phyloP scores from a whole-genome alignment of 2,329 filamentous ascomycete species.

The Aspergillus sergii region DNA sequence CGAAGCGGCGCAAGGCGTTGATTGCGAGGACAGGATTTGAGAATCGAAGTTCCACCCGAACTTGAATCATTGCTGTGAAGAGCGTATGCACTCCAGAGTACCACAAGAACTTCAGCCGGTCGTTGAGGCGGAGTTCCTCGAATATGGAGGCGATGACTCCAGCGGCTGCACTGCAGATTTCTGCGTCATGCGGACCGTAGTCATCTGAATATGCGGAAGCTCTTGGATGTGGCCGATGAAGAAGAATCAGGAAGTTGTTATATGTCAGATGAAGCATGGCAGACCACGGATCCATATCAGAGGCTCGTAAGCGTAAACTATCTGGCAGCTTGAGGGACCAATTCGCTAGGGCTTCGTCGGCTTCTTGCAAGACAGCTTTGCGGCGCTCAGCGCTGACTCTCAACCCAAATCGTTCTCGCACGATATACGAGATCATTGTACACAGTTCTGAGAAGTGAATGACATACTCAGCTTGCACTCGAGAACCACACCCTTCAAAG shows the following conservation, averaged over 20 bases:
- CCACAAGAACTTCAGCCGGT: constrained; percentile 47
- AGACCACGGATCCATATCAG: constrained; percentile 48
- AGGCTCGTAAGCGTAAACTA: constrained; percentile 42
- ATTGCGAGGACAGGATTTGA: constrained; percentile 50
- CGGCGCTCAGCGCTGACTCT: constrained; percentile 43
- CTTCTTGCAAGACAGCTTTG: constrained; percentile 45
- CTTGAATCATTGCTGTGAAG: constrained; percentile 52
- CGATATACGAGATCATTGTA: constrained; percentile 52
- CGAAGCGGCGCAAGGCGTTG: constrained; percentile 48
- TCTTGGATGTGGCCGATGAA: constrained; percentile 48
- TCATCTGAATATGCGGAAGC: constrained; percentile 47
- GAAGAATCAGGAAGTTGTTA: constrained; percentile 49
- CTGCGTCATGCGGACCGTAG: constrained; percentile 49
- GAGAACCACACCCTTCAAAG: constrained; percentile 51
- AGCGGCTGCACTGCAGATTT: constrained; percentile 49
- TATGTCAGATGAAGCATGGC: constrained; percentile 49
- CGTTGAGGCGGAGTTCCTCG: constrained; percentile 45
- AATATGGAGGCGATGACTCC: constrained; percentile 50
- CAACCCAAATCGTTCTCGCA: constrained; percentile 46
- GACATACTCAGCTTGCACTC: constrained; percentile 49
- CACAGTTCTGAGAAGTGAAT: constrained; percentile 55
- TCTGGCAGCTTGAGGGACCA: constrained; percentile 48
- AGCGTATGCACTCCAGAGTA: constrained; percentile 48
- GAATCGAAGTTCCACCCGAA: constrained; percentile 49
- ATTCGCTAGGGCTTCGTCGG: constrained; percentile 45